These are phyloP conservation scores for Kwoniella shivajii DNA, from an alignment of 1,284 basidiomycete species.

Conservation along the genomic window DNA sequence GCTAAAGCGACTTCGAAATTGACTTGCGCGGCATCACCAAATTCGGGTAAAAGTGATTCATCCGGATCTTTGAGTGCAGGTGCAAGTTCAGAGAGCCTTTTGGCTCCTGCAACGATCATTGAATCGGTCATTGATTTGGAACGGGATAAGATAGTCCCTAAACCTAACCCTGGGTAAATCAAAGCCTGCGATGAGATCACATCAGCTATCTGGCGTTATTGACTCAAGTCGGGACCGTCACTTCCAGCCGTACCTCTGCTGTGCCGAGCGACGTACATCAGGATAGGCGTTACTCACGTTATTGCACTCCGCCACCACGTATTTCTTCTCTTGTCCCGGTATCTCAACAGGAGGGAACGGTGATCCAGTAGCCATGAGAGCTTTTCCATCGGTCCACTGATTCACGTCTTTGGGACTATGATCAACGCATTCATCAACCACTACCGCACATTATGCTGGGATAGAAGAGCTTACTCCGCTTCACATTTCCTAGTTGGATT, in stretches of 20 bases:
- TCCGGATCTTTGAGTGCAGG: constrained; percentile 69
- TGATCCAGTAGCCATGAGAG: constrained; percentile 76
- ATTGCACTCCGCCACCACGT: constrained; percentile 53
- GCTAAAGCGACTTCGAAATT: constrained; percentile 77
- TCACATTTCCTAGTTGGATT: constrained; percentile 75
- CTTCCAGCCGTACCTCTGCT: not conserved
- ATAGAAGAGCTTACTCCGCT: constrained; percentile 55
- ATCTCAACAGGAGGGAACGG: constrained; percentile 75
- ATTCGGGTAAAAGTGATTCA: constrained; percentile 56
- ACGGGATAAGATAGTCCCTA: constrained; percentile 63
- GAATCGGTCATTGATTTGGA: constrained; percentile 42
- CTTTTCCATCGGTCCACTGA: constrained; percentile 74
- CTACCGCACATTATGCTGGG: not conserved
- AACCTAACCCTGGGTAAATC: constrained; percentile 75
- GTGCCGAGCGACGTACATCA: not conserved
- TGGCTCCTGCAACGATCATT: constrained; percentile 65
- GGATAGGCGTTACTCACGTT: constrained; percentile 30
- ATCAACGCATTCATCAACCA: constrained; percentile 4
- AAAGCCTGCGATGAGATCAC: constrained; percentile 61
- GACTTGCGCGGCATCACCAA: constrained; percentile 64
- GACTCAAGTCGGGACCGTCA: constrained; percentile 55
- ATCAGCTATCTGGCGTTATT: constrained; percentile 24
- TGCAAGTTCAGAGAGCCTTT: constrained; percentile 66
- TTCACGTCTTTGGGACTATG: constrained; percentile 61
- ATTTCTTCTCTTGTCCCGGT: constrained; percentile 61